These are phyloP conservation scores for Scheffersomyces illinoinensis DNA, from an alignment of 1,139 yeast species.

Conservation along the genomic window DNA sequence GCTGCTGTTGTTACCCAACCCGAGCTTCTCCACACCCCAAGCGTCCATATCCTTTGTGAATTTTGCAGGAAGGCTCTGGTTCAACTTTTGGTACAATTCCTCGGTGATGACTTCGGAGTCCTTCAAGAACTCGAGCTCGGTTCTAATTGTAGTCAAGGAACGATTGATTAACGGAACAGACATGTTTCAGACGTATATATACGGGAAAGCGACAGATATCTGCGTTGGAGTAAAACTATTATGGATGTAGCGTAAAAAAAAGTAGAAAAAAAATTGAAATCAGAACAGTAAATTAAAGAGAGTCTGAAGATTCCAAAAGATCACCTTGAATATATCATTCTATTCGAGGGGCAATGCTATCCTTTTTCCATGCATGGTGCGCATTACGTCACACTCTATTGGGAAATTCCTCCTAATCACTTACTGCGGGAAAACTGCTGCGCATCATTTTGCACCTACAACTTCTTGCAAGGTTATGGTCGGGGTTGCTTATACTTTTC, in stretches of 20 bases:
- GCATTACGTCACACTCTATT: neutral
- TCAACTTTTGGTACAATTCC: conserved; percentile 53
- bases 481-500: neutral
- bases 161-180: conserved; percentile 71
- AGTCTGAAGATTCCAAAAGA: too few relatives aligned
- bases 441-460: neutral
- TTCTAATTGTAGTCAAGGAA: conserved; percentile 71
- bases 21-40: conserved; percentile 46
- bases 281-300: too few relatives aligned
- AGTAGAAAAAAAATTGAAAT: too few relatives aligned
- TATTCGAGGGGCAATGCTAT: neutral
- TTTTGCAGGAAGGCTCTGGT: conserved; percentile 56
- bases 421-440: neutral
- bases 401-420: neutral
- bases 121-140: conserved; percentile 75
- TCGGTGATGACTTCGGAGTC: conserved; percentile 77
- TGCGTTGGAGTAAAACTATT: neutral
- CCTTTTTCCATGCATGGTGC: neutral
- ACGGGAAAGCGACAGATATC: neutral
- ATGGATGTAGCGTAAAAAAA: neutral
- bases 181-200: conserved; percentile 20
- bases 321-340: neutral
- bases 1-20: conserved; percentile 3
- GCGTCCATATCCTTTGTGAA: conserved; percentile 58
- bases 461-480: neutral